A percentile compares a stretch with the other conserved stretches of the same genome.
phyloP scores from a whole-genome alignment of 768 basidiomycete species.

The Lyophyllum shimeji region DNA sequence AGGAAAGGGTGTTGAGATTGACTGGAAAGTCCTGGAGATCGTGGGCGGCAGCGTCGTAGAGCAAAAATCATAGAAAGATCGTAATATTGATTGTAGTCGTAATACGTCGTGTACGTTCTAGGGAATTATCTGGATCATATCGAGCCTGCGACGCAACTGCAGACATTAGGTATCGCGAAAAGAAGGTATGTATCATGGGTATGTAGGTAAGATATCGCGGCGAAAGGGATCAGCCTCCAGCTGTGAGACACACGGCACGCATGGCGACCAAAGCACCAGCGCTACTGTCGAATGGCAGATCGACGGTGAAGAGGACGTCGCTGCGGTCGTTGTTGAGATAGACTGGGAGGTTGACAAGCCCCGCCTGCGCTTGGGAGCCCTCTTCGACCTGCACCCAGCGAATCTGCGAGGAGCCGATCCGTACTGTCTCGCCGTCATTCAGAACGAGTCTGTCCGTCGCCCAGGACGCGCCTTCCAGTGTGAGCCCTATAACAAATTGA shows the following conservation, averaged over 20 bases:
- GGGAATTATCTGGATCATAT: not conserved
- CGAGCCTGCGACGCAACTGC: not conserved
- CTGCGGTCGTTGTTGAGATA: conserved; percentile 90
- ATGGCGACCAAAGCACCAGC: conserved; percentile 76
- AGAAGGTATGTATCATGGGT: conserved; percentile 17
- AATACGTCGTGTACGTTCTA: not conserved
- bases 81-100: conserved; percentile 17
- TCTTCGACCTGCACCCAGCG: conserved; percentile 76
- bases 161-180: not conserved
- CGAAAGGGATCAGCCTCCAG: conserved; percentile 51
- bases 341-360: conserved; percentile 79
- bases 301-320: conserved; percentile 88
- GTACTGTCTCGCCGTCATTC: conserved; percentile 81
- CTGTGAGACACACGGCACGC: conserved; percentile 88
- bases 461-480: conserved; percentile 87
- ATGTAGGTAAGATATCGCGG: not conserved
- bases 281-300: conserved; percentile 72
- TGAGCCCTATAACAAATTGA: conserved; percentile 62
- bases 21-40: conserved; percentile 86
- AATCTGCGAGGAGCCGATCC: conserved; percentile 79
- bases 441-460: conserved; percentile 64
- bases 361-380: conserved; percentile 28
- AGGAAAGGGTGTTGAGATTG: conserved; percentile 72
- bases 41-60: conserved; percentile 40
- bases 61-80: conserved; percentile 13